A percentile compares a stretch with the other conserved stretches of the same genome.
phyloP scores from a whole-genome alignment of 139 green algal species.

The Trebouxia sp. region DNA sequence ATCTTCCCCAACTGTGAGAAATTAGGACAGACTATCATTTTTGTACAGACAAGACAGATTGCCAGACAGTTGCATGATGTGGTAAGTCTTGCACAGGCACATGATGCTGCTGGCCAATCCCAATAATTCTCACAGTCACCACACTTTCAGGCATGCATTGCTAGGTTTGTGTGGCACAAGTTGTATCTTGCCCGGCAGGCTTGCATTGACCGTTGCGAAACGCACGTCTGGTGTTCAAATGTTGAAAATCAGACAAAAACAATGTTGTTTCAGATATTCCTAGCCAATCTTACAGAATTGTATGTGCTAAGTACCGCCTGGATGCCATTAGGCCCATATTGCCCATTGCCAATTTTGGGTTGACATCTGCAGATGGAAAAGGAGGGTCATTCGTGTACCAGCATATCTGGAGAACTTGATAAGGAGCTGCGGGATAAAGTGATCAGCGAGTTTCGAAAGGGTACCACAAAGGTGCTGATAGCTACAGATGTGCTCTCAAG shows the following conservation, averaged over 20 bases:
- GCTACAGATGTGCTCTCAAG: conserved; percentile 94
- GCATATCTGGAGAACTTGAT: conserved; percentile 88
- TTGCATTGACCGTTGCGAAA: too few relatives aligned
- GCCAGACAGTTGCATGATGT: conserved; percentile 47
- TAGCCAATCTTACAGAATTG: too few relatives aligned
- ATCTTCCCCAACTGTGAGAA: conserved; percentile 91
- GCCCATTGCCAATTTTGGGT: background rate
- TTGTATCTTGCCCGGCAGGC: too few relatives aligned
- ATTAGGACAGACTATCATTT: conserved; percentile 99
- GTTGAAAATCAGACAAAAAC: too few relatives aligned
- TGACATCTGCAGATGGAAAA: conserved; percentile 63
- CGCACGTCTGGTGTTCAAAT: too few relatives aligned
- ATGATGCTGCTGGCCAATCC: background rate
- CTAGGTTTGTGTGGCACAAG: too few relatives aligned
- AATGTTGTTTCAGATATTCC: too few relatives aligned
- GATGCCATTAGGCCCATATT: too few relatives aligned
- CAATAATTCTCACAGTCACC: too few relatives aligned
- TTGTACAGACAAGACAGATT: conserved; percentile 81
- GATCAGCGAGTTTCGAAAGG: conserved; percentile 88
- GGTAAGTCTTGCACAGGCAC: conserved; percentile 6
- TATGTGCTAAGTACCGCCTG: too few relatives aligned
- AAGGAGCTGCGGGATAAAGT: conserved; percentile 83
- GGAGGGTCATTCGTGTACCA: conserved; percentile 94
- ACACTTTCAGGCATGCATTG: too few relatives aligned
- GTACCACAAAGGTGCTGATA: conserved; percentile 96